phyloP scores from a whole-genome alignment of 2,329 filamentous ascomycete species.

The Apiospora arundinis region DNA sequence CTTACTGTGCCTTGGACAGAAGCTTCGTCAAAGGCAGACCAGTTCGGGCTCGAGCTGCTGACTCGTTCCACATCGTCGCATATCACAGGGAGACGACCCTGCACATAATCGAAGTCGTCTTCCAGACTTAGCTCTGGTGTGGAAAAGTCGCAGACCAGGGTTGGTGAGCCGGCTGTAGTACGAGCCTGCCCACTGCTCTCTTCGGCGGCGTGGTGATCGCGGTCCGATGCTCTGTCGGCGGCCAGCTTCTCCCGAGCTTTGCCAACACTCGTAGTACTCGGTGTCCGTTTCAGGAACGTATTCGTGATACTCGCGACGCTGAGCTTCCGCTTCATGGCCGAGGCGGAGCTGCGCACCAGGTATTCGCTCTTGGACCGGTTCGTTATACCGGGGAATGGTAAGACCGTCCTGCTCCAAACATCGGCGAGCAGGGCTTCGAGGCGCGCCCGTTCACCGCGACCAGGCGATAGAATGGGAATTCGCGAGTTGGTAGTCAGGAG shows the following conservation, averaged over 20 bases:
- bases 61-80: conserved; percentile 37
- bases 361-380: conserved; percentile 70
- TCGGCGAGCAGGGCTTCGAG: conserved; percentile 77
- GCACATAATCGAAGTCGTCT: conserved; percentile 29
- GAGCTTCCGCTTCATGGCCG: conserved; percentile 85
- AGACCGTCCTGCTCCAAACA: conserved; percentile 80
- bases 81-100: conserved; percentile 39
- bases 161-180: conserved; percentile 32
- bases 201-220: neutral
- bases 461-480: conserved; percentile 74
- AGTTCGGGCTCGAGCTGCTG: conserved; percentile 31
- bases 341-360: conserved; percentile 78
- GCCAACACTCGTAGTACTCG: conserved; percentile 54
- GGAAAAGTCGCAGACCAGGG: conserved; percentile 32
- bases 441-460: conserved; percentile 76
- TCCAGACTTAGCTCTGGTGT: conserved; percentile 24
- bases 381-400: conserved; percentile 86
- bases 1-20: conserved; percentile 34
- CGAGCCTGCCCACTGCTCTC: conserved; percentile 29
- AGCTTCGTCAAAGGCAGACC: conserved; percentile 24
- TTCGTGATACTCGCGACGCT: conserved; percentile 81
- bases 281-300: conserved; percentile 76
- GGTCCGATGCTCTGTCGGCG: conserved; percentile 19
- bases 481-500: conserved; percentile 71
- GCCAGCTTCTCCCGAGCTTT: conserved; percentile 39